Evolutionary conservation across 352 stramenopile species (phyloP), one percentile per base, ranked within the genome.

Genomic region (Blastocystis sp.): DNA sequence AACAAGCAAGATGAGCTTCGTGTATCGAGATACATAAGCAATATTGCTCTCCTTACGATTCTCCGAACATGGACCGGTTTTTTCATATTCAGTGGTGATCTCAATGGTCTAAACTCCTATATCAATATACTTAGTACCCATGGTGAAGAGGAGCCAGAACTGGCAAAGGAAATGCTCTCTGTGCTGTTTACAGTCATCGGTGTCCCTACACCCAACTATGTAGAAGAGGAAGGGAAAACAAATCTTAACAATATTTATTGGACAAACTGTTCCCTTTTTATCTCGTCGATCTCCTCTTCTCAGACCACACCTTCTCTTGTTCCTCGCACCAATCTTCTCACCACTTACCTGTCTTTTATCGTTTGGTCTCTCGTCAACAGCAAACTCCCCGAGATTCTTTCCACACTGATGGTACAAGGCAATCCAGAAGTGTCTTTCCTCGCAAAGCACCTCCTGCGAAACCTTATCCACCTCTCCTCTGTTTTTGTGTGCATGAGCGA

Each of bases 381-480:
- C 63, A 90, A 91, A 76, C 59, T 91, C 37, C 70, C 73, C 59
- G 37, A 91, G 30, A 78, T 90, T 20, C 55, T 90, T 50, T 66
- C 90, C 62, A 59, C 79, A 30, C 18, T 88, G 79, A 64, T 54
- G 65, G 24, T 85, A 24, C n/a, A 53, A 18, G 34, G 39, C 41
- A 88, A 88, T 41, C 6, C 59, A 7, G 64, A 85, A 56, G 88
- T 91, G 45, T 26, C 30, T 13, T 65, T 79, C 20, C 66, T 90
- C 26, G 41, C 30, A 41, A 76, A 91, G 79, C 8, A 53, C 56
- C 47, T 90, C 37, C 56, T 90, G 65, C 47, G 82, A 50, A 73
- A 75, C 59, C 24, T 78, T 11, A 34, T 79, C 50, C 39, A 90
- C 66, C 30, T 90, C 30, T 64, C 73, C 18, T 64, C 73, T 26